These are phyloP conservation scores for Coprinopsis marcescibilis DNA, from an alignment of 768 basidiomycete species.

Conservation along the genomic window DNA sequence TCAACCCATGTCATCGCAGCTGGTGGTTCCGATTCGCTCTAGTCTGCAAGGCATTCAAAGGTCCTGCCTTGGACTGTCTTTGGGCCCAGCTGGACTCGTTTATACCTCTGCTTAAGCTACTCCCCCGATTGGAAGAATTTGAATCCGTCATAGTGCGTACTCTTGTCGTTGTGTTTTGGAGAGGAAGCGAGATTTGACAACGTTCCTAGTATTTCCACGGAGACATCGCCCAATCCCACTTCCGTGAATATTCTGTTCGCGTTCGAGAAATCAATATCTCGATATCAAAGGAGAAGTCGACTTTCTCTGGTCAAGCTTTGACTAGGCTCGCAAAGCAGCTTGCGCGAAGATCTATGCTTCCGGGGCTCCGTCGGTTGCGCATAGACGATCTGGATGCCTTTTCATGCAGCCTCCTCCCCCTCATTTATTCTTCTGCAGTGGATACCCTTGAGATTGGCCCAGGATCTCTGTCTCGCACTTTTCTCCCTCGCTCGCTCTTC, in stretches of 20 bases:
- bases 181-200: background rate
- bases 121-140: background rate
- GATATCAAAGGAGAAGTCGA: background rate
- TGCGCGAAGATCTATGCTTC: background rate
- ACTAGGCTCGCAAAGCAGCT: background rate
- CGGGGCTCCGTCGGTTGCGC: background rate
- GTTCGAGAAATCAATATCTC: background rate
- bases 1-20: background rate
- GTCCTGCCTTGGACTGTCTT: background rate
- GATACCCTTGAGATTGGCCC: background rate
- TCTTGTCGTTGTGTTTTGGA: background rate
- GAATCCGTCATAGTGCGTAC: background rate
- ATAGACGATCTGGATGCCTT: background rate
- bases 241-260: slow-evolving; percentile 1
- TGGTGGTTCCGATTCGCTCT: background rate
- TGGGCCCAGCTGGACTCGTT: background rate
- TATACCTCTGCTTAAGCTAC: background rate
- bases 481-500: background rate
- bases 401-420: background rate
- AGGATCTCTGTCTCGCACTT: background rate
- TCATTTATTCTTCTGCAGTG: background rate
- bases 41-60: background rate
- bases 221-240: background rate
- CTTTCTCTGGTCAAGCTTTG: background rate
- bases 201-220: background rate